Evolutionary conservation across 176 grass and related monocot species (phyloP).

Genomic region (Thalia dealbata): DNA sequence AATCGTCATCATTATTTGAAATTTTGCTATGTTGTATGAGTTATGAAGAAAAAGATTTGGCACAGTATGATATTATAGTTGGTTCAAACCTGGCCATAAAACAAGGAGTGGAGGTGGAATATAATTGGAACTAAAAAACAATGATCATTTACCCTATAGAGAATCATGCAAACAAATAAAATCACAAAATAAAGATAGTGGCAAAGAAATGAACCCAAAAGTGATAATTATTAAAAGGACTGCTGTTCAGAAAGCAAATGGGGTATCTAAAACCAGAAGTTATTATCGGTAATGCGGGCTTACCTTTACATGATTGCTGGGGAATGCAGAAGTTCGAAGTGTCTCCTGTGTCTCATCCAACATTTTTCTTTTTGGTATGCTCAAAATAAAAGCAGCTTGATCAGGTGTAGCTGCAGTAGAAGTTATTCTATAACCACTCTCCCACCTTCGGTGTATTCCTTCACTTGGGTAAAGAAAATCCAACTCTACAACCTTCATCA

Average conservation of each 20-base stretch:
- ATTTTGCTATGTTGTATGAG: no score
- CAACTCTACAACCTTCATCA: conserved; percentile 62
- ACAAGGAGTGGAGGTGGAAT: no score
- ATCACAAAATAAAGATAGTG: background rate
- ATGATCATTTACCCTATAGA: no score
- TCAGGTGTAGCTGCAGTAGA: conserved; percentile 60
- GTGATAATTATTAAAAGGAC: background rate
- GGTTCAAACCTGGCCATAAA: no score
- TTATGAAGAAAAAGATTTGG: no score
- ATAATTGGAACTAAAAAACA: no score
- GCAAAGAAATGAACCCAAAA: no score
- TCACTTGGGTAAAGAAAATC: conserved; percentile 91
- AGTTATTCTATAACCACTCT: conserved; percentile 73
- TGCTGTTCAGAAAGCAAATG: background rate
- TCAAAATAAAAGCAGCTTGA: conserved; percentile 71
- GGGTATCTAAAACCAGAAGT: background rate
- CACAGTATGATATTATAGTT: no score
- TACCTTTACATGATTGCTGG: conserved; percentile 69
- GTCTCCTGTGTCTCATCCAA: conserved; percentile 80
- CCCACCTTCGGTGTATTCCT: conserved; percentile 67
- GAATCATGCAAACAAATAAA: background rate
- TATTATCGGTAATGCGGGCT: background rate
- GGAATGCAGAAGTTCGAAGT: conserved; percentile 68
- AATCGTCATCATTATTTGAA: no score
- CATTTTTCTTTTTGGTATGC: conserved; percentile 63